Evolutionary conservation across 2,329 filamentous ascomycete species (phyloP).

Genomic region (Bimuria novae-zelandiae): DNA sequence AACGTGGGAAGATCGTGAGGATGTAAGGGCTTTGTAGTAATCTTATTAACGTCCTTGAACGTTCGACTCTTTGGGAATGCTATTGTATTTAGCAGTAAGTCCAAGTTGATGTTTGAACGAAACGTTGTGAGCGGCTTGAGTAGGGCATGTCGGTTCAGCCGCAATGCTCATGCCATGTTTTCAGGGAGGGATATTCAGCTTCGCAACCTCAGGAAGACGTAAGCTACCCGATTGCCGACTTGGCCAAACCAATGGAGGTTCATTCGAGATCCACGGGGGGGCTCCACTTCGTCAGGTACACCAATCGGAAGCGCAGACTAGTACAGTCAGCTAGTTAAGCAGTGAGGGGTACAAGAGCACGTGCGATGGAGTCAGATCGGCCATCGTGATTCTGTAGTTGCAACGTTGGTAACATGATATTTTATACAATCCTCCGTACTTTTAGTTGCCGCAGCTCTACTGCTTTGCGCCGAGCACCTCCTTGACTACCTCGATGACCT

Average conservation of each 20-base stretch:
- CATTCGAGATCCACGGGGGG: not conserved
- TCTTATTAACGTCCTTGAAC: too few species aligned
- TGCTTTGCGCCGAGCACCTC: conserved; percentile 64
- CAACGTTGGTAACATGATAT: too few species aligned
- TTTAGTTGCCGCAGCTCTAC: conserved; percentile 13
- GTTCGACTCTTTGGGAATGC: too few species aligned
- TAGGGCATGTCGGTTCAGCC: not conserved
- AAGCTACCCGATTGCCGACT: conserved; percentile 5
- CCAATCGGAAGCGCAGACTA: conserved; percentile 4
- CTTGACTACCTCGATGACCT: conserved; percentile 82
- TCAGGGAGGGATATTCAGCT: too few species aligned
- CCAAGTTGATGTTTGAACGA: too few species aligned
- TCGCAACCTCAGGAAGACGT: not conserved
- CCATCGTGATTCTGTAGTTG: too few species aligned
- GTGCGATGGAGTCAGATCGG: too few species aligned
- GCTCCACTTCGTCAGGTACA: conserved; percentile 7
- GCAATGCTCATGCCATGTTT: not conserved
- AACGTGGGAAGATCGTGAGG: too few species aligned
- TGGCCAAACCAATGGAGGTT: conserved; percentile 4
- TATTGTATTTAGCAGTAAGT: too few species aligned
- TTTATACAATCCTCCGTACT: too few species aligned
- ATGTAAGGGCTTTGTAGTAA: too few species aligned
- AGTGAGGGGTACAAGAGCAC: conserved; percentile 4
- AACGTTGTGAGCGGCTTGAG: not conserved
- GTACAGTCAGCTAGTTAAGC: not conserved